These are phyloP conservation scores for Pestalotiopsis fici DNA, from an alignment of 2,329 filamentous ascomycete species.

Conservation along the genomic window DNA sequence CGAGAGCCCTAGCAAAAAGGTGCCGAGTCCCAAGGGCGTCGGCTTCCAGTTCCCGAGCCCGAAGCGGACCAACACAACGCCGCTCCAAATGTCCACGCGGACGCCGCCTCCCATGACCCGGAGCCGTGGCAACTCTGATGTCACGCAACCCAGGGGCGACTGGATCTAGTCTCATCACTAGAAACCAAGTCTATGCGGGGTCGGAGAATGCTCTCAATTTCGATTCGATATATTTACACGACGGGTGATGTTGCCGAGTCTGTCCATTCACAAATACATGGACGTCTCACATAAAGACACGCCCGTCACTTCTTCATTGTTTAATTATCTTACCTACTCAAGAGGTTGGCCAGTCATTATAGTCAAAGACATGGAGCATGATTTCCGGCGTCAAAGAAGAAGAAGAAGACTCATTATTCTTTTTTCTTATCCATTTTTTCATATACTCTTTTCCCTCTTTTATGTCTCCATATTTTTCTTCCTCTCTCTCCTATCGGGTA, in stretches of 20 bases:
- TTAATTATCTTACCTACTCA: neutral
- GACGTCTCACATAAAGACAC: neutral
- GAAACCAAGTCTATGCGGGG: neutral
- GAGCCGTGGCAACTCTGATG: conserved; percentile 21
- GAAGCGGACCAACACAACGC: conserved; percentile 23
- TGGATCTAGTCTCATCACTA: conserved; percentile 25
- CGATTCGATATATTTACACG: neutral
- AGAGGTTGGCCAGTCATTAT: neutral
- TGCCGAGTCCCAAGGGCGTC: conserved; percentile 44
- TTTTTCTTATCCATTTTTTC: neutral
- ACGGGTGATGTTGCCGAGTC: neutral
- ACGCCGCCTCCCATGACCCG: conserved; percentile 14
- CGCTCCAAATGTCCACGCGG: conserved; percentile 11
- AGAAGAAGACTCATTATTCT: neutral
- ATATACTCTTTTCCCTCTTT: neutral
- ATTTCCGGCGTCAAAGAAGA: neutral
- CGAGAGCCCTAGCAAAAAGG: conserved; percentile 36
- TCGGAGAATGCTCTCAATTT: neutral
- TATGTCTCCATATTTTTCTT: neutral
- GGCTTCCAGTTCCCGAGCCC: conserved; percentile 35
- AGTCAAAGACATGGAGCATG: neutral
- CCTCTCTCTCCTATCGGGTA: neutral
- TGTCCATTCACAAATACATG: neutral
- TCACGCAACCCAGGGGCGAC: conserved; percentile 17
- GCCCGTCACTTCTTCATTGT: neutral